Conservation (phyloP, 139 green algal genomes). For the Auxenochlorella pyrenoidosa region DNA sequence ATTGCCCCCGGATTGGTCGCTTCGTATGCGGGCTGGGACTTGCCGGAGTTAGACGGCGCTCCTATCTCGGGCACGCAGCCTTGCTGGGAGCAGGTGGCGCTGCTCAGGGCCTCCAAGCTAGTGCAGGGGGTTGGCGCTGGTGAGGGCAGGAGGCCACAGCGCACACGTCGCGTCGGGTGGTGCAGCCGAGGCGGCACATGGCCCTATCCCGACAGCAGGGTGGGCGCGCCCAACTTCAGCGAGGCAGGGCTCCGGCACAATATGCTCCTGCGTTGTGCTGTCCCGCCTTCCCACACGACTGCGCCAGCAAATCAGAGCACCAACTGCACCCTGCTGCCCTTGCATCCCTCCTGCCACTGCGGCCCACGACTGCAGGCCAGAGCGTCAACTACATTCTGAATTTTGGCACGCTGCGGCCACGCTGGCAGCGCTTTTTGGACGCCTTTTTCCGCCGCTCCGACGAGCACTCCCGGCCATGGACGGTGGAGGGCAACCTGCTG, state of each 20-base stretch:
- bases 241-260: too few relatives aligned
- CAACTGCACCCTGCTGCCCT: too few relatives aligned
- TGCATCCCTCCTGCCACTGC: too few relatives aligned
- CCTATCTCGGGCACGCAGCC: not conserved
- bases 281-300: too few relatives aligned
- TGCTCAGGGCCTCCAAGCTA: not conserved
- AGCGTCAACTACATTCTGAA: not conserved
- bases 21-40: not conserved
- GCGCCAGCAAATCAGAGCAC: too few relatives aligned
- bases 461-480: conserved; percentile 15
- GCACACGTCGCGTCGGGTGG: too few relatives aligned
- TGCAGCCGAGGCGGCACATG: too few relatives aligned
- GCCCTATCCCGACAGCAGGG: too few relatives aligned
- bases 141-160: not conserved
- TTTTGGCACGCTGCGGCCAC: not conserved
- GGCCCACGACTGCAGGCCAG: not conserved
- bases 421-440: not conserved
- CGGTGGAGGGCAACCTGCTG: conserved; percentile 3
- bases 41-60: not conserved
- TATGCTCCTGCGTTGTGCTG: too few relatives aligned
- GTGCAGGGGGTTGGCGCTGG: not conserved
- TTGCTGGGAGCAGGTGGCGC: conserved; percentile 6
- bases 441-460: conserved; percentile 3
- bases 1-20: not conserved
- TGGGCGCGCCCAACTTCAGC: too few relatives aligned